Conservation (phyloP, 2,329 filamentous ascomycete species). For the Thermothelomyces thermophilus region DNA sequence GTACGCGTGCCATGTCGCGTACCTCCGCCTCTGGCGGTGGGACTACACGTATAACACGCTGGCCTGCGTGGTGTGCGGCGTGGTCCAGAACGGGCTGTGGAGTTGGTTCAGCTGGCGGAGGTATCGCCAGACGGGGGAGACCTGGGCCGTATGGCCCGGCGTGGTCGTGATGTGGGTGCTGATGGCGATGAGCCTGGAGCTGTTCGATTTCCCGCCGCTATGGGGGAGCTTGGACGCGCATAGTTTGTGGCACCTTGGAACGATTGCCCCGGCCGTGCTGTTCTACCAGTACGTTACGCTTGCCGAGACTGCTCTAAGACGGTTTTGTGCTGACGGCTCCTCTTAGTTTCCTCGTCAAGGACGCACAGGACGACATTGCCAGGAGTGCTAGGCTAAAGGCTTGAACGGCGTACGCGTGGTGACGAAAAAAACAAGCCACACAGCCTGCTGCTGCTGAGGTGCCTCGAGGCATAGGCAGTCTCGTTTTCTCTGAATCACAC, state of each 20-base stretch:
- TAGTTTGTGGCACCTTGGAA: constrained; percentile 91
- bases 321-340: constrained; percentile 30
- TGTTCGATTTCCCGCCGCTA: constrained; percentile 88
- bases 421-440: neutral
- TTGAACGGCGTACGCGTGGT: neutral
- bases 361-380: constrained; percentile 75
- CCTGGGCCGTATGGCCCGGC: constrained; percentile 85
- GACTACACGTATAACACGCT: constrained; percentile 98
- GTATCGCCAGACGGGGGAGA: constrained; percentile 63
- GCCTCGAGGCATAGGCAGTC: too few relatives aligned
- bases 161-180: constrained; percentile 88
- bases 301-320: constrained; percentile 7
- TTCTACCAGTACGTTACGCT: constrained; percentile 82
- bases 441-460: too few relatives aligned
- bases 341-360: constrained; percentile 89
- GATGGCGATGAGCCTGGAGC: constrained; percentile 88
- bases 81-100: constrained; percentile 80
- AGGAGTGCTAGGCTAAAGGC: constrained; percentile 63
- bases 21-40: constrained; percentile 80
- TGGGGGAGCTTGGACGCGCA: constrained; percentile 83
- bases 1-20: constrained; percentile 72
- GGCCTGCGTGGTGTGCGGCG: constrained; percentile 78
- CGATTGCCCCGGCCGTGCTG: constrained; percentile 77
- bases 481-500: too few relatives aligned
- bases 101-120: constrained; percentile 70